Base-by-base conservation (phyloP, 768 basidiomycete species). In the Collybia sordida region DNA sequence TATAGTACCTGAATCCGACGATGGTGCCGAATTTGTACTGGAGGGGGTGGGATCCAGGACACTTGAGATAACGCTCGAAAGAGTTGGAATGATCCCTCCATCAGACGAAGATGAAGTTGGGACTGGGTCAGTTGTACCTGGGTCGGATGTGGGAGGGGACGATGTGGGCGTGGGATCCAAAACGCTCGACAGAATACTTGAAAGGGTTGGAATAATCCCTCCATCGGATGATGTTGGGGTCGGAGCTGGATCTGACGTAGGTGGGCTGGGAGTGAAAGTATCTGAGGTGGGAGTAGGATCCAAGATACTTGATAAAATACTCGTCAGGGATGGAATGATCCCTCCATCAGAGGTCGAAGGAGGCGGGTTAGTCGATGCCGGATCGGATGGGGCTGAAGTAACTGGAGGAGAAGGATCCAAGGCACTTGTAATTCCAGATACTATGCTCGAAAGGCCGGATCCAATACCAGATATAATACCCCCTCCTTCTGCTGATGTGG, bases 271-370 rank as follows among this genome's bases (percentile, higher is more conserved):
- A 3, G 41, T 7, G 21, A 12, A 18, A n/a, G 8, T 18, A 21
- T 27, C n/a, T 1, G 23, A 34, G 11, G 42, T 27, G 18, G 39
- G 15, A 2, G 45, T 24, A 17, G 55, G 43, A 11, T 47, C 27
- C 2, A 60, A n/a, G 21, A 52, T 27, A 39, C 47, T 54, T 0
- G 52, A 54, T 3, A 54, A 11, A 17, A 47, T 47, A 23, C 40
- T 19, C 18, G 50, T 5, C 19, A 46, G 19, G 8, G 41, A 11
- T 21, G 43, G 27, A 4, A 50, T 2, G 18, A 48, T n/a, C 12
- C 45, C 35, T 19, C 49, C 49, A 34, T 27, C 45, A 28, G 36
- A 34, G 47, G 42, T 54, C 17, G 19, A n/a, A 42, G 48, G 18
- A 28, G 31, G 12, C 40, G 38, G 41, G 38, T 18, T 25, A 40